Conservation (phyloP, 345 rosid genomes). For the Aegle marmelos region DNA sequence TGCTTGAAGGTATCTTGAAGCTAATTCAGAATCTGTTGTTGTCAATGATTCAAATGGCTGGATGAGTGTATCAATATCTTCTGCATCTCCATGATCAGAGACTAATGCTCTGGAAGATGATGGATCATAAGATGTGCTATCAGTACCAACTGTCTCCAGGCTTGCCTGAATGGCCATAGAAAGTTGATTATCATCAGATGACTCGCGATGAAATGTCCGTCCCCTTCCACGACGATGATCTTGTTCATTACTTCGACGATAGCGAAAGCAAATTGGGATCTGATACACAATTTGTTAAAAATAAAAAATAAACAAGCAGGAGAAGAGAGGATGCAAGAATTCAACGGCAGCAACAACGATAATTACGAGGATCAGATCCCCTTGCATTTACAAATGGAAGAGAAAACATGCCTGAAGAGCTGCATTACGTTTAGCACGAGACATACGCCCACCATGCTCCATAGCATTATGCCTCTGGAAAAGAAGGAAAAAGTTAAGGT, state of each 20-base stretch:
- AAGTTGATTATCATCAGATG: constrained; percentile 50
- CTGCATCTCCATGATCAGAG: constrained; percentile 37
- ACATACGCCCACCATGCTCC: constrained; percentile 96
- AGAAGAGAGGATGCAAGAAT: neutral
- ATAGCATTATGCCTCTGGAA: constrained; percentile 84
- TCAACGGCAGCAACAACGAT: neutral
- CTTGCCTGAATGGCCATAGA: constrained; percentile 63
- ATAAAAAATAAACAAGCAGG: constrained; percentile 1
- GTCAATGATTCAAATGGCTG: constrained; percentile 57
- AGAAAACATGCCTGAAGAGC: constrained; percentile 71
- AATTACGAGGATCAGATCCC: neutral
- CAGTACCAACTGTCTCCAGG: constrained; percentile 35
- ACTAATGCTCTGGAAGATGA: constrained; percentile 38
- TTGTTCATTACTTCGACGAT: constrained; percentile 49
- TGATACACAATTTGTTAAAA: constrained; percentile 15
- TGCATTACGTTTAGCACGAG: constrained; percentile 89
- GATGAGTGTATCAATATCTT: constrained; percentile 51
- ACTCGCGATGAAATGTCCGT: constrained; percentile 59
- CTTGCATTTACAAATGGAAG: neutral
- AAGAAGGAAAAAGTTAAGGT: constrained; percentile 5
- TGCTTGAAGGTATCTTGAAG: constrained; percentile 83
- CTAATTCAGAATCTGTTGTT: constrained; percentile 44
- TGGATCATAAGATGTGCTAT: constrained; percentile 33
- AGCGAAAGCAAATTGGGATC: constrained; percentile 96
- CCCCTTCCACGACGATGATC: constrained; percentile 81